These are phyloP conservation scores for Fusarium coicis DNA, from an alignment of 2,329 filamentous ascomycete genomes.

Conservation along the genomic window DNA sequence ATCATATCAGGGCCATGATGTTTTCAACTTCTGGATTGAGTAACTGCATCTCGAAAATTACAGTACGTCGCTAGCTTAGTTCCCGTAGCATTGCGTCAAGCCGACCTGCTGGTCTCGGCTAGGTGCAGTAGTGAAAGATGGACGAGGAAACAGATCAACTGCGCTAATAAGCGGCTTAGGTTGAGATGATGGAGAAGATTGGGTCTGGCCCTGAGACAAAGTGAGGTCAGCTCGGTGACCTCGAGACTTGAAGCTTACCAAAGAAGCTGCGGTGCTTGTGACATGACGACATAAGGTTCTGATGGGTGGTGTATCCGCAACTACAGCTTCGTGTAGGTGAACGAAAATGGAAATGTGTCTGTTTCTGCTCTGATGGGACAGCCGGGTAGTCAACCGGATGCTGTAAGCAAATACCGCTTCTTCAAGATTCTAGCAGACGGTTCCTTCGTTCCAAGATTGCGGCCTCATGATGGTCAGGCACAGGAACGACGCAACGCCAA, in stretches of 20 bases:
- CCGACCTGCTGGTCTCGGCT: conserved; percentile 42
- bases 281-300: conserved; percentile 19
- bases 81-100: conserved; percentile 41
- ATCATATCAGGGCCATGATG: conserved; percentile 17
- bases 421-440: background rate
- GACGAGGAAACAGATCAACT: conserved; percentile 37
- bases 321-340: conserved; percentile 26
- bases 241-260: conserved; percentile 18
- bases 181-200: conserved; percentile 22
- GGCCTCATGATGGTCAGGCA: conserved; percentile 24
- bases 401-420: background rate
- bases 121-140: conserved; percentile 35
- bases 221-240: conserved; percentile 38
- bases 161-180: conserved; percentile 29
- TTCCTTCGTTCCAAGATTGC: background rate
- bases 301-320: conserved; percentile 19
- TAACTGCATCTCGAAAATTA: conserved; percentile 6
- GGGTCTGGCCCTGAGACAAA: conserved; percentile 25
- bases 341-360: conserved; percentile 19
- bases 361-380: background rate
- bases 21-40: conserved; percentile 22
- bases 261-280: conserved; percentile 9
- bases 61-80: conserved; percentile 15
- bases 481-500: conserved; percentile 8
- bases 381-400: background rate